phyloP scores from a whole-genome alignment of 2,329 filamentous ascomycete species.

The Calonectria pteridis region DNA sequence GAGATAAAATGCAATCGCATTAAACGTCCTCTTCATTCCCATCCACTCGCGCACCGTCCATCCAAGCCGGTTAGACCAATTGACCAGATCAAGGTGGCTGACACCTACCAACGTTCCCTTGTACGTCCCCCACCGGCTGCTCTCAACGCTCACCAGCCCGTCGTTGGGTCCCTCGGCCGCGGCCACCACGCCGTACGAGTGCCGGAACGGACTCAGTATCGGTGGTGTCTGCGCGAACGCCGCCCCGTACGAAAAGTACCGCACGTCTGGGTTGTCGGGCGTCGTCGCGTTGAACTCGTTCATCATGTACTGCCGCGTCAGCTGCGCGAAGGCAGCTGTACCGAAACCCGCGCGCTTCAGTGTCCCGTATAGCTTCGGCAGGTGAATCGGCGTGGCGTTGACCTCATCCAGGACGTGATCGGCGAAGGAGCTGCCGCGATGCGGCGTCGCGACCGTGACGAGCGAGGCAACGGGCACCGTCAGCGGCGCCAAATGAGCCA shows the following conservation, averaged over 20 bases:
- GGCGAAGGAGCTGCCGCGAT: constrained; percentile 67
- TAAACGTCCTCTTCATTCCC: constrained; percentile 70
- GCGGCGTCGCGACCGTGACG: constrained; percentile 68
- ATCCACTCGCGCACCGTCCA: constrained; percentile 66
- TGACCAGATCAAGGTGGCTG: constrained; percentile 75
- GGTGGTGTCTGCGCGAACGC: constrained; percentile 57
- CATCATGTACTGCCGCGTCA: constrained; percentile 70
- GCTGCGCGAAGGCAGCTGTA: constrained; percentile 71
- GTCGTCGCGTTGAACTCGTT: constrained; percentile 70
- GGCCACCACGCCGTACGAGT: constrained; percentile 63
- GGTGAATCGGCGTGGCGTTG: constrained; percentile 55
- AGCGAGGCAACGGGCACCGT: constrained; percentile 63
- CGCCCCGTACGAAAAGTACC: constrained; percentile 74
- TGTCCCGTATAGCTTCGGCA: constrained; percentile 68
- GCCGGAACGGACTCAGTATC: constrained; percentile 74
- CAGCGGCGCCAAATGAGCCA: constrained; percentile 65
- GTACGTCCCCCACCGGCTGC: constrained; percentile 73
- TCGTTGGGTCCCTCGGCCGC: constrained; percentile 71
- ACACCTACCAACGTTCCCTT: constrained; percentile 73
- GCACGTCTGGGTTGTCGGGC: constrained; percentile 64
- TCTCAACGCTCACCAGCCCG: constrained; percentile 75
- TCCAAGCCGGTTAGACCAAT: constrained; percentile 73
- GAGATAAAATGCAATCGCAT: constrained; percentile 76
- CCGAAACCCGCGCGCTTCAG: constrained; percentile 66
- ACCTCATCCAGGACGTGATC: constrained; percentile 62